A percentile compares a stretch with the other conserved stretches of the same genome.
phyloP scores from a whole-genome alignment of 495 filamentous ascomycete genomes.

The Aspergillus sclerotioniger region DNA sequence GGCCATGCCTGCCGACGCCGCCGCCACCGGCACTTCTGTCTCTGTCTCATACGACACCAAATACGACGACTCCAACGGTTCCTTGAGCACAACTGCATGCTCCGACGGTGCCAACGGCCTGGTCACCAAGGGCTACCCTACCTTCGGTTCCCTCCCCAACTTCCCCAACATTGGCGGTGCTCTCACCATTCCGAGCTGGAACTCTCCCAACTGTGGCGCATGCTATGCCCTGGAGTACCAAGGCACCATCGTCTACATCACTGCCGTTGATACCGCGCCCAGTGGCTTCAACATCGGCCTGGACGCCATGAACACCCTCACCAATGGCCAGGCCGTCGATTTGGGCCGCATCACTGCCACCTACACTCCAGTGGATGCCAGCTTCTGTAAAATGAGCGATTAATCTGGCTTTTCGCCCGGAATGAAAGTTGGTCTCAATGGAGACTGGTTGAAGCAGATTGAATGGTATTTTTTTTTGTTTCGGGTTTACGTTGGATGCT shows the following conservation, averaged over 20 bases:
- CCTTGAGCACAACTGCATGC: conserved; percentile 60
- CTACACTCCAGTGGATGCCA: conserved; percentile 38
- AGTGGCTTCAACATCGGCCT: conserved; percentile 64
- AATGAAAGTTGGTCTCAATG: too few relatives aligned
- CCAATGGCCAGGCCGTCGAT: conserved; percentile 49
- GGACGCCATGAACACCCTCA: conserved; percentile 65
- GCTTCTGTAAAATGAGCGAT: conserved; percentile 7
- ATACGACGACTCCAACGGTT: conserved; percentile 36
- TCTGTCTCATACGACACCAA: conserved; percentile 38
- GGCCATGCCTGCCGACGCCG: conserved; percentile 9
- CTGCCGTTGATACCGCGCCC: conserved; percentile 63
- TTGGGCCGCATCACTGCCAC: conserved; percentile 57
- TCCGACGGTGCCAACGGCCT: conserved; percentile 59
- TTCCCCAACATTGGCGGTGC: conserved; percentile 66
- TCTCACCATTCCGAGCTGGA: conserved; percentile 57
- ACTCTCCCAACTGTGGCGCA: conserved; percentile 61
- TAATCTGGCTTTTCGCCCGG: background rate
- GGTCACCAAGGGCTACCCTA: conserved; percentile 59
- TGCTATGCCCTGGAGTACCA: conserved; percentile 64
- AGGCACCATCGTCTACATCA: conserved; percentile 59
- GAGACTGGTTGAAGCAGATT: too few relatives aligned
- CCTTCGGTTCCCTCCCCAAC: conserved; percentile 52
- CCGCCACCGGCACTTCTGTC: conserved; percentile 15
- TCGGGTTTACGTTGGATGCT: background rate
- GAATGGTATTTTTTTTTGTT: background rate